These are phyloP conservation scores for Clarireedia hainanense DNA, from an alignment of 2,329 filamentous ascomycete species.

Conservation along the genomic window DNA sequence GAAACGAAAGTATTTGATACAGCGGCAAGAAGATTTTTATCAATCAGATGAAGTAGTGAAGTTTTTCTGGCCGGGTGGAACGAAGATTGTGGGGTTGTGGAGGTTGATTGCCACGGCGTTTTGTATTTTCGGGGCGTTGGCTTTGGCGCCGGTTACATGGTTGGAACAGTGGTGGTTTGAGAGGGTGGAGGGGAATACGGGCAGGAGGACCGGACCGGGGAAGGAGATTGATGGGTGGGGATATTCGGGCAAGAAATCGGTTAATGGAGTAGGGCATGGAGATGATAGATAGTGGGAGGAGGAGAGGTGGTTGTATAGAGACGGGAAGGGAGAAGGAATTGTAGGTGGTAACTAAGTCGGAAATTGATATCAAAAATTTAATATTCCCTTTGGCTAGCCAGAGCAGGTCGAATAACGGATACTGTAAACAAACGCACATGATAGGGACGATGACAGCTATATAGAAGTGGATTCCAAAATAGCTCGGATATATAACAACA, in stretches of 20 bases:
- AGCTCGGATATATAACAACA: no score
- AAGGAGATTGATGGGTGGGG: background rate
- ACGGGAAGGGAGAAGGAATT: background rate
- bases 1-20: constrained; percentile 57
- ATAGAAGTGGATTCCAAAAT: no score
- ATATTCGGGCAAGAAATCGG: background rate
- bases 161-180: constrained; percentile 34
- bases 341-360: no score
- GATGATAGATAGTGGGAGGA: background rate
- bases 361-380: no score
- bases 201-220: background rate
- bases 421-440: no score
- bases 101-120: constrained; percentile 43
- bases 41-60: constrained; percentile 68
- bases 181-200: background rate
- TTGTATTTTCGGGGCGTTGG: constrained; percentile 52
- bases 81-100: constrained; percentile 49
- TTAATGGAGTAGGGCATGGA: background rate
- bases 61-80: constrained; percentile 58
- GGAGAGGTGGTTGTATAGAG: background rate
- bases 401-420: no score
- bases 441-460: no score
- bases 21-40: constrained; percentile 73
- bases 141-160: constrained; percentile 43
- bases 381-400: no score